phyloP scores from a whole-genome alignment of 768 basidiomycete genomes.

The Tulasnella sp. region DNA sequence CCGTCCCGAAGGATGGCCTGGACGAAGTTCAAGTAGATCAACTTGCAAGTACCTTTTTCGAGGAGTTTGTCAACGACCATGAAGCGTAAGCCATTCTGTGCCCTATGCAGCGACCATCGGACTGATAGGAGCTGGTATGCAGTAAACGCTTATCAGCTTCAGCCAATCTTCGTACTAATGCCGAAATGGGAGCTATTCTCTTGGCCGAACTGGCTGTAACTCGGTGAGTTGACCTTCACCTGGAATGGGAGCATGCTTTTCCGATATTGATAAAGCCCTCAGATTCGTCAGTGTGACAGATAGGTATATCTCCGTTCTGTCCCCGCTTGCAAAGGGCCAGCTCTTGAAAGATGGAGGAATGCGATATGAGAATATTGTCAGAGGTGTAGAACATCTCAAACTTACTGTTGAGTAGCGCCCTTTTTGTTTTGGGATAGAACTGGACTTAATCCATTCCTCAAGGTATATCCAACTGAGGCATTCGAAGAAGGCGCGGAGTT shows the following conservation, averaged over 20 bases:
- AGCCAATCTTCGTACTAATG: slow-evolving; percentile 65
- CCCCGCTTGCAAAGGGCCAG: slow-evolving; percentile 58
- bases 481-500: slow-evolving; percentile 93
- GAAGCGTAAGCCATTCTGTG: slow-evolving; percentile 29
- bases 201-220: slow-evolving; percentile 71
- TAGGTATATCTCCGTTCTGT: slow-evolving; percentile 69
- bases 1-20: slow-evolving; percentile 60
- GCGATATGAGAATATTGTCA: slow-evolving; percentile 73
- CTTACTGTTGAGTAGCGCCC: slow-evolving; percentile 46
- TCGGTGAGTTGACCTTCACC: slow-evolving; percentile 37
- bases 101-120: neutral
- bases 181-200: slow-evolving; percentile 71
- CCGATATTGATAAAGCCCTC: neutral
- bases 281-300: slow-evolving; percentile 91
- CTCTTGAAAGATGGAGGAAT: slow-evolving; percentile 69
- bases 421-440: neutral
- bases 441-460: neutral
- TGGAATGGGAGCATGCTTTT: neutral
- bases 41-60: slow-evolving; percentile 81
- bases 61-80: slow-evolving; percentile 55
- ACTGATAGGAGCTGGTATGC: slow-evolving; percentile 10
- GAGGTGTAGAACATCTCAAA: slow-evolving; percentile 66
- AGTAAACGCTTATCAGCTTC: slow-evolving; percentile 48
- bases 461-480: slow-evolving; percentile 89
- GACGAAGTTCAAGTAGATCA: slow-evolving; percentile 64